phyloP scores from a whole-genome alignment of 495 filamentous ascomycete genomes.

The Penicillium verhagenii region DNA sequence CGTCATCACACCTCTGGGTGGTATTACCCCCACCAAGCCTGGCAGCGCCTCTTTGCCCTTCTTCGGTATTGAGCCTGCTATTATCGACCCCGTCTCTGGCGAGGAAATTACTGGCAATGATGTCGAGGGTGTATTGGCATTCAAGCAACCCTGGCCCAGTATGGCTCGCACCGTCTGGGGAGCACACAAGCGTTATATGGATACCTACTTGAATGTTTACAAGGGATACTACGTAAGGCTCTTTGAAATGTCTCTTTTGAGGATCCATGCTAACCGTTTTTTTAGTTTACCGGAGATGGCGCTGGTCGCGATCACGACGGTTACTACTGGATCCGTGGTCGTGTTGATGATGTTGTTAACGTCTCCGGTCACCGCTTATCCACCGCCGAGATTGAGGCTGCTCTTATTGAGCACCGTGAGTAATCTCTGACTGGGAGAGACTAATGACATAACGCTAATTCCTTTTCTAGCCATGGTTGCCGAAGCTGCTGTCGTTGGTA shows the following conservation, averaged over 20 bases:
- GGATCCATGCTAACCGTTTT: conserved; percentile 26
- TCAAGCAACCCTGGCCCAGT: conserved; percentile 98
- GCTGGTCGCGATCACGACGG: conserved; percentile 97
- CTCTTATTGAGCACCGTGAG: conserved; percentile 85
- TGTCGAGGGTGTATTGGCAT: conserved; percentile 94
- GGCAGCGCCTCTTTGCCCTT: conserved; percentile 64
- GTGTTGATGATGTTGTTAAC: conserved; percentile 98
- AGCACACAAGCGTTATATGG: conserved; percentile 97
- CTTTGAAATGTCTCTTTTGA: background rate
- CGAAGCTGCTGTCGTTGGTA: conserved; percentile 94
- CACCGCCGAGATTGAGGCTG: conserved; percentile 97
- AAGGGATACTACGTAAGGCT: conserved; percentile 91
- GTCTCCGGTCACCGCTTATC: conserved; percentile 94
- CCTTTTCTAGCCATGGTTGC: conserved; percentile 59
- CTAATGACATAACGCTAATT: conserved; percentile 10
- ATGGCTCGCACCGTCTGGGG: conserved; percentile 99
- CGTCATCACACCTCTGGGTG: conserved; percentile 63
- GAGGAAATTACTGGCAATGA: conserved; percentile 95
- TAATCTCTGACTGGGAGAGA: background rate
- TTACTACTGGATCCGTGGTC: conserved; percentile 99
- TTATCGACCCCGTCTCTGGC: conserved; percentile 94
- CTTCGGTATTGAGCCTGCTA: conserved; percentile 98
- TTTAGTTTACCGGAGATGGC: conserved; percentile 94
- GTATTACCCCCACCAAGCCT: conserved; percentile 56
- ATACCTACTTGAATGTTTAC: conserved; percentile 97